Base-by-base conservation (phyloP, 2,329 filamentous ascomycete species). In the Xylariaceae sp. region DNA sequence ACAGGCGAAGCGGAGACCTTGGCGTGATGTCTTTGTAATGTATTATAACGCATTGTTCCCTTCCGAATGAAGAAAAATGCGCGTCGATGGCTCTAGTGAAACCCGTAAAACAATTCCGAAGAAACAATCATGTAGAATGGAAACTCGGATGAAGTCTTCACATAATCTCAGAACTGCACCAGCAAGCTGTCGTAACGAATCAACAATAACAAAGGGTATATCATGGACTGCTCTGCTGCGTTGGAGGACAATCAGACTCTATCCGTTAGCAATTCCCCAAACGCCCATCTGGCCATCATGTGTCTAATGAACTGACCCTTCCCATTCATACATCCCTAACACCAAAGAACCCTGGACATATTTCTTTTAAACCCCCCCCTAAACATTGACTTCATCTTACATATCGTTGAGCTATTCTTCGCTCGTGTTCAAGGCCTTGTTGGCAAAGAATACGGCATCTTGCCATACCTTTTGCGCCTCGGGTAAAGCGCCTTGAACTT, bases 401-500 rank as follows among this genome's bases (percentile, higher is more conserved):
- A 49, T 51, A 34, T 51, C 45, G 45, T 37, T n/a, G n/a, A 18
- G 51, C 52, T 56, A 62, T 51, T 62, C 47, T 58, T 58, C 53
- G 34, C 55, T 62, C 45, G 64, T 66, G 61, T 65, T 66, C 30
- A 70, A 65, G 1, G 69, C 69, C 62, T 69, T 65, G 8, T 59
- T 65, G 34, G 70, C 67, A 55, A 68, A 70, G 23, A 62, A 62
- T 47, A 64, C 66, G 15, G 67, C 70, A 54, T 70, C 66, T 51
- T 67, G 62, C 67, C 67, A 70, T 11, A 64, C 64, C 39, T 74
- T 82, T 66, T 80, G 78, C n/a, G 83, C 82, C 63, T 86, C 80
- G 2, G 74, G 74, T 10, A 71, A 72, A 67, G 88, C 85, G 18
- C 89, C 89, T 68, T 89, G 85, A 57, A 88, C 82, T 67, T 91